A percentile compares a stretch with the other conserved stretches of the same genome.
These are phyloP conservation scores for Leccinum variabile DNA, from an alignment of 1,284 basidiomycete species.

Conservation along the genomic window DNA sequence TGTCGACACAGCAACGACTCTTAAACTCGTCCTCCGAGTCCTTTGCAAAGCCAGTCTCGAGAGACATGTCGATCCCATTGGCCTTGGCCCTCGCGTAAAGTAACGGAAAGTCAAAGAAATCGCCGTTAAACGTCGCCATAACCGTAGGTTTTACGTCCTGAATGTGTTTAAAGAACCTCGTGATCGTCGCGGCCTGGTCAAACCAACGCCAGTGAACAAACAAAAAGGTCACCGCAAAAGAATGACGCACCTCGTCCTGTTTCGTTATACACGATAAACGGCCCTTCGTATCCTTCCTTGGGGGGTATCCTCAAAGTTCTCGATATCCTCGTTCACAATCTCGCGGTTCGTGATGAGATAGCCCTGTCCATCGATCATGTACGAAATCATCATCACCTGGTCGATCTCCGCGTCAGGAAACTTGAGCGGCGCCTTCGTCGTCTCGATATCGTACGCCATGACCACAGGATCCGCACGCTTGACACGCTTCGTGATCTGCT, in stretches of 20 bases:
- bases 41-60: constrained; percentile 90
- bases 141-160: constrained; percentile 93
- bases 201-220: not conserved
- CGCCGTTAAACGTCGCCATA: constrained; percentile 98
- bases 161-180: constrained; percentile 92
- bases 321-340: constrained; percentile 96
- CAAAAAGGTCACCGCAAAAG: not conserved
- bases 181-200: constrained; percentile 70
- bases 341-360: constrained; percentile 98
- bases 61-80: constrained; percentile 96
- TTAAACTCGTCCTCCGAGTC: constrained; percentile 97
- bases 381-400: constrained; percentile 99
- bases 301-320: constrained; percentile 99
- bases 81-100: constrained; percentile 85
- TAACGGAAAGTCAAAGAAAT: constrained; percentile 99
- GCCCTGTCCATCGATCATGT: constrained; percentile 96
- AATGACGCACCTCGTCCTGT: constrained; percentile 69
- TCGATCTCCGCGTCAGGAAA: constrained; percentile 96
- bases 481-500: constrained; percentile 78
- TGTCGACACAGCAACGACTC: constrained; percentile 90
- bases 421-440: constrained; percentile 96
- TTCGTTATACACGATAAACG: constrained; percentile 97
- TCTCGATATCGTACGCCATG: constrained; percentile 99
- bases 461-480: constrained; percentile 99
- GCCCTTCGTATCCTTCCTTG: constrained; percentile 96